Conservation (phyloP, 2,329 filamentous ascomycete species). For the Alternaria sp. region DNA sequence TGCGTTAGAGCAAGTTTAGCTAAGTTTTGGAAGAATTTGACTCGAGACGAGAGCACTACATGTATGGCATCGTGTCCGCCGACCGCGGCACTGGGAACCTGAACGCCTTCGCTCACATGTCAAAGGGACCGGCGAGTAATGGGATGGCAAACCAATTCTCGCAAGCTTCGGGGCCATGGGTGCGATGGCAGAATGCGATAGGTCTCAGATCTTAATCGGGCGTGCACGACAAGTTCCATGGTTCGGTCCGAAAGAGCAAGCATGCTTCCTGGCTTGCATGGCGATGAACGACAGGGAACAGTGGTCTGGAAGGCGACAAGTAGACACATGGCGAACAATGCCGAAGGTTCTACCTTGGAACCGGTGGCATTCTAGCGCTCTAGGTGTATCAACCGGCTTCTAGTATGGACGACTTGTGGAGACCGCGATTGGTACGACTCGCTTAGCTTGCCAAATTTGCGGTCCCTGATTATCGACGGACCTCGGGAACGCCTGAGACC, state of each 20-base stretch:
- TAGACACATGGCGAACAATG: background rate
- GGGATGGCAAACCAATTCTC: background rate
- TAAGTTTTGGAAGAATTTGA: constrained; percentile 1
- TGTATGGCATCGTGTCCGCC: background rate
- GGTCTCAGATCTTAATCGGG: background rate
- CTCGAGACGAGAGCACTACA: background rate
- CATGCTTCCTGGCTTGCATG: constrained; percentile 6
- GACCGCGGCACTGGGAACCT: background rate
- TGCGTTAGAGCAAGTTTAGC: background rate
- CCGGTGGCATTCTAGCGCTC: background rate
- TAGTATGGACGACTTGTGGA: background rate
- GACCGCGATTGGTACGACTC: constrained; percentile 6
- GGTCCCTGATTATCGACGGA: constrained; percentile 7
- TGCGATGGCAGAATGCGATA: background rate
- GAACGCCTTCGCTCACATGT: background rate
- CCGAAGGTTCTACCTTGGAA: constrained; percentile 6
- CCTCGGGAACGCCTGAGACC: background rate
- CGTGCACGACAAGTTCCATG: background rate
- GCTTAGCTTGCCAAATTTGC: constrained; percentile 3
- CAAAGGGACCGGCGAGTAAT: constrained; percentile 2
- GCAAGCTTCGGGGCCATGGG: background rate
- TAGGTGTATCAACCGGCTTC: background rate
- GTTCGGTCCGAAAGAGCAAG: background rate
- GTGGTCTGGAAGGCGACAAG: background rate
- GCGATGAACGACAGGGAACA: constrained; percentile 9